These are phyloP conservation scores for Backusella westeae DNA, from an alignment of 192 early-diverging fungal genomes.

Conservation along the genomic window DNA sequence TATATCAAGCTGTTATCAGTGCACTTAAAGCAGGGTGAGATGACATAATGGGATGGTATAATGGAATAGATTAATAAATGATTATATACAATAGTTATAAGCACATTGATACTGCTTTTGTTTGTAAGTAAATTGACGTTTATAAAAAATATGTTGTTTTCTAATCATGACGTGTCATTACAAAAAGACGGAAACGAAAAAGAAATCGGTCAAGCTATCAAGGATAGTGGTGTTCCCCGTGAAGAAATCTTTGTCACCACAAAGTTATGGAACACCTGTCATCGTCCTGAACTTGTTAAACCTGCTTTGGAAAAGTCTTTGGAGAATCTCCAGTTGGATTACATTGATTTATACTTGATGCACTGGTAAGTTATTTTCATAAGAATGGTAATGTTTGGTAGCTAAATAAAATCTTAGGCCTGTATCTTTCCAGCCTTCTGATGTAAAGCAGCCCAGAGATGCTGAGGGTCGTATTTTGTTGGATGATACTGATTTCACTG, in stretches of 20 bases:
- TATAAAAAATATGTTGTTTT: conserved; percentile 5
- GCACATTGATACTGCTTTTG: conserved; percentile 31
- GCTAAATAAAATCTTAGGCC: conserved; percentile 7
- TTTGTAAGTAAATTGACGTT: conserved; percentile 17
- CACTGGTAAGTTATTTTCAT: conserved; percentile 25
- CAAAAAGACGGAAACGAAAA: conserved; percentile 65
- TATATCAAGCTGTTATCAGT: conserved; percentile 61
- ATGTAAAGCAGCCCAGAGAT: conserved; percentile 13
- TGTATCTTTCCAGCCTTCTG: conserved; percentile 20
- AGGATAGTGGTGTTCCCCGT: conserved; percentile 58
- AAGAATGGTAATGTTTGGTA: neutral
- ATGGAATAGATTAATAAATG: neutral
- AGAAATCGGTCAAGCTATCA: conserved; percentile 74
- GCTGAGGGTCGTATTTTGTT: conserved; percentile 25
- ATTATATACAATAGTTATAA: conserved; percentile 38
- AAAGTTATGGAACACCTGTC: conserved; percentile 58
- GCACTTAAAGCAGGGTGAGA: conserved; percentile 62
- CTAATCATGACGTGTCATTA: neutral
- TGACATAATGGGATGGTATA: neutral
- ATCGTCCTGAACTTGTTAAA: conserved; percentile 59
- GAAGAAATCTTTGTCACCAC: conserved; percentile 76
- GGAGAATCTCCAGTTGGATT: conserved; percentile 66
- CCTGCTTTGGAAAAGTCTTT: conserved; percentile 65
- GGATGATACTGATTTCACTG: conserved; percentile 40
- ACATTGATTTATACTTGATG: conserved; percentile 77